Conservation (phyloP, 768 basidiomycete genomes). For the Pisolithus microcarpus region DNA sequence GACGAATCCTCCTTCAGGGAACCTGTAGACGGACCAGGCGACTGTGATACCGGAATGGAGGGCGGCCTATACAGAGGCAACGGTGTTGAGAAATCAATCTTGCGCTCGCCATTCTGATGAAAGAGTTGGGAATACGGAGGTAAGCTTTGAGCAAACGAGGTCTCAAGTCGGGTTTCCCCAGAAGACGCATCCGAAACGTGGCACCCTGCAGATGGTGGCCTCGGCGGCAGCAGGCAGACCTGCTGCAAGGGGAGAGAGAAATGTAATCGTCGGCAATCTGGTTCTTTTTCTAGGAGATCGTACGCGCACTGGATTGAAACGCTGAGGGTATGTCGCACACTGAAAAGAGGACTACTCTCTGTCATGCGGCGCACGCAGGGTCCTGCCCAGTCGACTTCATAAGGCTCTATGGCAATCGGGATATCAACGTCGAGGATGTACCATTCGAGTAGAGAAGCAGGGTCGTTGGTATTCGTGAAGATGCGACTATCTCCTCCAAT, state of each 20-base stretch:
- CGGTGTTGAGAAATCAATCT: constrained; percentile 56
- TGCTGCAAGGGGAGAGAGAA: constrained; percentile 47
- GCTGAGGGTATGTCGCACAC: constrained; percentile 45
- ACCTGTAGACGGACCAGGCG: constrained; percentile 1
- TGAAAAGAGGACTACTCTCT: constrained; percentile 48
- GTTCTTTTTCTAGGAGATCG: constrained; percentile 29
- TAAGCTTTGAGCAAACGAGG: constrained; percentile 30
- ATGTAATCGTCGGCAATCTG: constrained; percentile 19
- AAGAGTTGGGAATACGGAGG: constrained; percentile 79
- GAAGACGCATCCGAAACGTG: constrained; percentile 1
- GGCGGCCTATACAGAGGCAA: constrained; percentile 57
- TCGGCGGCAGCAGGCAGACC: constrained; percentile 32
- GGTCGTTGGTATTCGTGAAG: constrained; percentile 31
- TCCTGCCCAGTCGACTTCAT: constrained; percentile 24
- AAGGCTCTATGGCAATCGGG: constrained; percentile 12
- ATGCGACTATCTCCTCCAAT: constrained; percentile 45
- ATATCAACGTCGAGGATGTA: constrained; percentile 20
- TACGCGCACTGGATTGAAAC: constrained; percentile 55
- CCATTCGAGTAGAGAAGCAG: constrained; percentile 16
- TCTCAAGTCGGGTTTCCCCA: constrained; percentile 7
- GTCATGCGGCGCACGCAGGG: constrained; percentile 34
- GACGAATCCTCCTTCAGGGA: constrained; percentile 4
- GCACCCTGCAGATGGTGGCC: neutral
- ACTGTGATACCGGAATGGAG: neutral
- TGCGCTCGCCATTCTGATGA: constrained; percentile 64